phyloP scores from a whole-genome alignment of 257 asterid genomes.

The Salvia splendens region DNA sequence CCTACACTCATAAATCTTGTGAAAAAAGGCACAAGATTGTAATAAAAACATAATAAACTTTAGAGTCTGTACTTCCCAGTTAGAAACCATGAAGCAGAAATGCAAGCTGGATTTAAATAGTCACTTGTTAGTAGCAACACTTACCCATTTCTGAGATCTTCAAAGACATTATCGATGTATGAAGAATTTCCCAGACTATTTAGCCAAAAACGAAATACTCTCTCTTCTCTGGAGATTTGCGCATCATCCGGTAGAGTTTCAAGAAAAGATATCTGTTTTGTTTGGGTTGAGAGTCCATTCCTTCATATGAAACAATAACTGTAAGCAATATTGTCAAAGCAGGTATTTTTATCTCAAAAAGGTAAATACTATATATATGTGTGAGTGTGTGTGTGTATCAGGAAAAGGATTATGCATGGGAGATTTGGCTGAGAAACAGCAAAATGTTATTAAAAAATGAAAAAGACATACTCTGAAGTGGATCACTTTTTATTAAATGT shows the following conservation, averaged over 20 bases:
- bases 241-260: constrained; percentile 83
- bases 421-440: too few relatives aligned
- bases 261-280: constrained; percentile 77
- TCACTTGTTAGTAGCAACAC: constrained; percentile 32
- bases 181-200: constrained; percentile 83
- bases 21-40: neutral
- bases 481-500: neutral
- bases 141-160: constrained; percentile 95
- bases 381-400: too few relatives aligned
- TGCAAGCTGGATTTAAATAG: neutral
- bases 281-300: constrained; percentile 86
- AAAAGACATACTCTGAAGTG: constrained; percentile 4
- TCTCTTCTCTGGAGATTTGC: constrained; percentile 87
- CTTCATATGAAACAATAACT: constrained; percentile 41
- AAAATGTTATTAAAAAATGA: too few relatives aligned
- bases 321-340: neutral
- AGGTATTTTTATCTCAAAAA: neutral
- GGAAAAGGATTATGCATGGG: too few relatives aligned
- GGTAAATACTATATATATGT: too few relatives aligned
- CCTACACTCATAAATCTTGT: neutral
- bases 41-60: constrained; percentile 10
- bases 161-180: constrained; percentile 89
- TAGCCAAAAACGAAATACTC: constrained; percentile 90
- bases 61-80: neutral
- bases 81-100: neutral